Evolutionary conservation across 306 rosid genomes (phyloP).

Genomic region (Gynostemma pentaphyllum): DNA sequence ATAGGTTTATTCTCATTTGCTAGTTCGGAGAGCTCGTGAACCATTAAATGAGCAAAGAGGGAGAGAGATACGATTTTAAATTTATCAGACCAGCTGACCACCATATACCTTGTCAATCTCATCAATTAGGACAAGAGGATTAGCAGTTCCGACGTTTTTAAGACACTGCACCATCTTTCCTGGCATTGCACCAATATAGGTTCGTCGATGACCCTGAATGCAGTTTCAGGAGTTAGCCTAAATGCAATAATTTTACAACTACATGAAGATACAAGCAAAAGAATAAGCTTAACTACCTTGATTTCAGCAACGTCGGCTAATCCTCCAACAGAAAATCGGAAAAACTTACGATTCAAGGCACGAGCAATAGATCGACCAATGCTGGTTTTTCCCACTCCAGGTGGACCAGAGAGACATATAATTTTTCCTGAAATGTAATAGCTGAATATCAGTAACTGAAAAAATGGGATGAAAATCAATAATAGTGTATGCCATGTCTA

Average conservation of each 20-base stretch:
- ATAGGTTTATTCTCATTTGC: not conserved
- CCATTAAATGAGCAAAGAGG: not conserved
- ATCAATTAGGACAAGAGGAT: conserved; percentile 94
- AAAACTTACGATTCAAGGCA: conserved; percentile 91
- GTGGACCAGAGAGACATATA: conserved; percentile 97
- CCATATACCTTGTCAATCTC: conserved; percentile 89
- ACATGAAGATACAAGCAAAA: not conserved
- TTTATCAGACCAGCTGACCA: conserved; percentile 16
- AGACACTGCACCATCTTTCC: conserved; percentile 99
- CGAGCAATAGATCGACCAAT: conserved; percentile 99
- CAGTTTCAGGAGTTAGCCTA: conserved; percentile 15
- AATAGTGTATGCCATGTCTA: too few species aligned
- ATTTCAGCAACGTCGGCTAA: conserved; percentile 97
- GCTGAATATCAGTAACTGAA: not conserved
- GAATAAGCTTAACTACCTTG: conserved; percentile 44
- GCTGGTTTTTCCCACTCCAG: conserved; percentile 99
- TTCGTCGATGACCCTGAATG: conserved; percentile 97
- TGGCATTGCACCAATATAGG: conserved; percentile 99
- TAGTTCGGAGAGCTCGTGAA: not conserved
- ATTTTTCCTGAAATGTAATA: conserved; percentile 63
- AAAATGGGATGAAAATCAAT: too few species aligned
- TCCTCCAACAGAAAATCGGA: conserved; percentile 95
- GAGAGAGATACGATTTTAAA: conserved; percentile 10
- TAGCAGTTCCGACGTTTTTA: conserved; percentile 89
- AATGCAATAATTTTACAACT: not conserved